Base-by-base conservation (phyloP, 208 protist genomes). In the Acanthamoeba castellanii region DNA sequence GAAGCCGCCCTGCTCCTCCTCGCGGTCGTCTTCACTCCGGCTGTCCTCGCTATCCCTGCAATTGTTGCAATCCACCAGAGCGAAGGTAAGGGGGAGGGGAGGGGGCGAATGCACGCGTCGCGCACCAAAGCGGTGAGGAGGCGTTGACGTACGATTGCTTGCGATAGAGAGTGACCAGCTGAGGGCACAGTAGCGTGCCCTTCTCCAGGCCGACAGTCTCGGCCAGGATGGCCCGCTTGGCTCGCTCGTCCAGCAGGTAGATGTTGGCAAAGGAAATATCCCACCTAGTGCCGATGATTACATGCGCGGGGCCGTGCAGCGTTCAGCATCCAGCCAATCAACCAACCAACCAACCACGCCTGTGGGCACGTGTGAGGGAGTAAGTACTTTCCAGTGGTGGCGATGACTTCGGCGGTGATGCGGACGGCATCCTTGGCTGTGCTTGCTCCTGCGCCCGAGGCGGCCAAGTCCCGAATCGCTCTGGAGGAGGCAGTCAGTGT, bases 241-340 rank as follows among this genome's bases (percentile, higher is more conserved):
- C 57, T 42, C 66, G 57, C 32, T 92, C 87, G 47, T 92, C 66
- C 14, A 92, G 47, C 61, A 92, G 87, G 30, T 92, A 92, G 6
- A 92, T 70, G 66, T 57, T 76, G 32, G 87, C 87, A n/a, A 92
- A 92, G 27, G 87, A 76, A 25, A 92, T 92, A 34, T 92, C 87
- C 87, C 87, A 92, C n/a, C 66, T 92, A 11, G 22, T 74, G 11
- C 5, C 45, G 45, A 47, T 47, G 45, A 47, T 47, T 4, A 47
- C 7, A 47, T 47, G 45, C 45, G 45, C 7, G 0, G 45, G 45
- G 45, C 0, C 45, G 45, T 47, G 25, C 82, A 59, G 25, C 59
- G 59, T 18, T 72, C 37, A 45, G 11, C 70, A 45, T 3, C 70
- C 16, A 78, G 3, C 32, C 18, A 20, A 78, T 3, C 70, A 78